A percentile compares a stretch with the other conserved stretches of the same genome.
phyloP scores from a whole-genome alignment of 75 land plant genomes.

The Selaginella moellendorffii region DNA sequence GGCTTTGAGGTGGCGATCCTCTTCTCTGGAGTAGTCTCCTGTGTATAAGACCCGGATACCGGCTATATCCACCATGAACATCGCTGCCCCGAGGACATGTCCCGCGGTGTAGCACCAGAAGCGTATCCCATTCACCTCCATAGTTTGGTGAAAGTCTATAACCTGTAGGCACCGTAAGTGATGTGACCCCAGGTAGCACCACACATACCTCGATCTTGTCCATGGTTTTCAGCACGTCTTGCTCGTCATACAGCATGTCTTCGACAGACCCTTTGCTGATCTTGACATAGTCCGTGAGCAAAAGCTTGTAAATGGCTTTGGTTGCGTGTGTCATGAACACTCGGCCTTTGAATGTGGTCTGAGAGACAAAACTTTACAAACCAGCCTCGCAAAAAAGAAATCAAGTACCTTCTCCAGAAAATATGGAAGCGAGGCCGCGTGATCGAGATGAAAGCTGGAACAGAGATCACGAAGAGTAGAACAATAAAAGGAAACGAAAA shows the following conservation, averaged over 20 bases:
- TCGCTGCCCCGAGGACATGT: slow-evolving; percentile 96
- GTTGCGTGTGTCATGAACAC: slow-evolving; percentile 99
- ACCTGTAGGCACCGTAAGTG: slow-evolving; percentile 37
- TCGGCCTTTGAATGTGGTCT: slow-evolving; percentile 91
- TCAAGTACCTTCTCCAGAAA: slow-evolving; percentile 79
- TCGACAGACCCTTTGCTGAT: slow-evolving; percentile 97
- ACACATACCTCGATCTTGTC: slow-evolving; percentile 81
- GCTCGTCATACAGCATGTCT: slow-evolving; percentile 92
- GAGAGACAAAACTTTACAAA: slow-evolving; percentile 5
- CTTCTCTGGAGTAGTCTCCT: slow-evolving; percentile 95
- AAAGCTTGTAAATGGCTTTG: slow-evolving; percentile 81
- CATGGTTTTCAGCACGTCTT: slow-evolving; percentile 89
- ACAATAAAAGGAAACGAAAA: background rate
- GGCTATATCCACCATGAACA: slow-evolving; percentile 99
- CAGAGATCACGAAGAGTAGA: background rate
- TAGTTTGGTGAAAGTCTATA: slow-evolving; percentile 89
- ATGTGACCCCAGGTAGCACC: background rate
- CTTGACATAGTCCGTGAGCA: slow-evolving; percentile 86
- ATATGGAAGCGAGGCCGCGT: slow-evolving; percentile 97
- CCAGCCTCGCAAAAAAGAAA: background rate
- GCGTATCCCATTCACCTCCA: slow-evolving; percentile 88
- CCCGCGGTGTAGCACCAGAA: slow-evolving; percentile 99
- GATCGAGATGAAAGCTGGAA: slow-evolving; percentile 95
- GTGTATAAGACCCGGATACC: slow-evolving; percentile 92
- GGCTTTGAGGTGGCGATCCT: slow-evolving; percentile 91